phyloP scores from a whole-genome alignment of 495 filamentous ascomycete species.

The Lasiosphaeria miniovina region DNA sequence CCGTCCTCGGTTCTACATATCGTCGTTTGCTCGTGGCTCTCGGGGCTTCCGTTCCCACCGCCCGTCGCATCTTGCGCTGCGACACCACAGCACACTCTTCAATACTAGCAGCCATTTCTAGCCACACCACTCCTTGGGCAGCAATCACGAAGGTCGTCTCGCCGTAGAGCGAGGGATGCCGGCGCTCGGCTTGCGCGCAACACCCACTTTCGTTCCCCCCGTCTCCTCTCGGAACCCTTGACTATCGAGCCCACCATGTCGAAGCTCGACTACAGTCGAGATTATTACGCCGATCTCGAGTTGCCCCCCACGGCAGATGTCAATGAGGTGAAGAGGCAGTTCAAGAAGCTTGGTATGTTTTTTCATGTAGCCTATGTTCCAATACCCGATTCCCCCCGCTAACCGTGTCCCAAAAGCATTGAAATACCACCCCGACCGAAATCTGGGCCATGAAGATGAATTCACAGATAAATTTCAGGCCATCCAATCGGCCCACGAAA shows the following conservation, averaged over 20 bases:
- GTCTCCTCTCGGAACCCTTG: not conserved
- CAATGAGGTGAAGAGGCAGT: conserved; percentile 80
- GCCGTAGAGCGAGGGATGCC: not conserved
- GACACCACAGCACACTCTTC: no score
- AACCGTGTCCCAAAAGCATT: conserved; percentile 52
- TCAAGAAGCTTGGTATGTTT: conserved; percentile 71
- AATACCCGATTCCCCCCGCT: not conserved
- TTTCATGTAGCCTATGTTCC: not conserved
- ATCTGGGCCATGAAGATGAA: conserved; percentile 75
- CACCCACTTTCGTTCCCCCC: not conserved
- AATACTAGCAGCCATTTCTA: no score
- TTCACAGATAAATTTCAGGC: conserved; percentile 77
- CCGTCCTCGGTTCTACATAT: no score
- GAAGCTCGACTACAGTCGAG: conserved; percentile 65
- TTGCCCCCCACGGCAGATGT: conserved; percentile 58
- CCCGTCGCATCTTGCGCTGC: no score
- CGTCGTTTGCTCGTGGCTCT: no score
- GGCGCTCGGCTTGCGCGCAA: not conserved
- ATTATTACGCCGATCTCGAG: conserved; percentile 88
- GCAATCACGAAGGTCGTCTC: not conserved
- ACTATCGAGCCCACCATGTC: conserved; percentile 55
- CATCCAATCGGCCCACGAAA: conserved; percentile 82
- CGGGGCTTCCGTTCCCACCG: no score
- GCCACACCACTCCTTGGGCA: no score
- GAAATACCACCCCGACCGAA: conserved; percentile 85